phyloP scores from a whole-genome alignment of 2,329 filamentous ascomycete genomes.

The Fusarium sambucinum region DNA sequence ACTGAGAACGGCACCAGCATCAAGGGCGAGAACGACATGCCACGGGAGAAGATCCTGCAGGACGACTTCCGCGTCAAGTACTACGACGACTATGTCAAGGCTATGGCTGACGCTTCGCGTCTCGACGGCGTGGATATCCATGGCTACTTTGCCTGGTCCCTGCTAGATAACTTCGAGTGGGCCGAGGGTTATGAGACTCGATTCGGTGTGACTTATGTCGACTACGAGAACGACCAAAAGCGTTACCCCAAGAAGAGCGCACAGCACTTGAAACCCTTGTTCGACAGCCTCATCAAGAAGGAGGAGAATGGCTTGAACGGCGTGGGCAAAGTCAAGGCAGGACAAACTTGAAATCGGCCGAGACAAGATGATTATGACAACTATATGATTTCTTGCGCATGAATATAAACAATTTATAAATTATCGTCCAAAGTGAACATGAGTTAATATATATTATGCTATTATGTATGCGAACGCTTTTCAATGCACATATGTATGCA shows the following conservation, averaged over 20 bases:
- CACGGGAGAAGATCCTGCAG: conserved; percentile 76
- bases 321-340: conserved; percentile 26
- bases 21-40: conserved; percentile 83
- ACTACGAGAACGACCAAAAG: conserved; percentile 84
- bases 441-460: background rate
- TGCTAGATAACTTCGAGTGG: conserved; percentile 94
- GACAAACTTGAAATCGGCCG: conserved; percentile 16
- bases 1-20: conserved; percentile 90
- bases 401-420: conserved; percentile 6
- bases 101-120: conserved; percentile 78
- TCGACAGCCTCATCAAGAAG: conserved; percentile 77
- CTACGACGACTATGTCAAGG: conserved; percentile 80
- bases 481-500: background rate
- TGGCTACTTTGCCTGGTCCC: conserved; percentile 87
- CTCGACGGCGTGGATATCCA: conserved; percentile 82
- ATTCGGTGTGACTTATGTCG: conserved; percentile 86
- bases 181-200: conserved; percentile 90
- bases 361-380: conserved; percentile 16
- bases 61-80: conserved; percentile 87
- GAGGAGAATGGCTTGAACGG: conserved; percentile 47
- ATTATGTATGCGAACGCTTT: background rate
- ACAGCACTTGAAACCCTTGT: conserved; percentile 75
- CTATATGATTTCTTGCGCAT: conserved; percentile 3
- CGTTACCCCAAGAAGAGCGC: conserved; percentile 88
- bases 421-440: background rate